These are phyloP conservation scores for Fusarium sp. DNA, from an alignment of 2,329 filamentous ascomycete species.

Conservation along the genomic window DNA sequence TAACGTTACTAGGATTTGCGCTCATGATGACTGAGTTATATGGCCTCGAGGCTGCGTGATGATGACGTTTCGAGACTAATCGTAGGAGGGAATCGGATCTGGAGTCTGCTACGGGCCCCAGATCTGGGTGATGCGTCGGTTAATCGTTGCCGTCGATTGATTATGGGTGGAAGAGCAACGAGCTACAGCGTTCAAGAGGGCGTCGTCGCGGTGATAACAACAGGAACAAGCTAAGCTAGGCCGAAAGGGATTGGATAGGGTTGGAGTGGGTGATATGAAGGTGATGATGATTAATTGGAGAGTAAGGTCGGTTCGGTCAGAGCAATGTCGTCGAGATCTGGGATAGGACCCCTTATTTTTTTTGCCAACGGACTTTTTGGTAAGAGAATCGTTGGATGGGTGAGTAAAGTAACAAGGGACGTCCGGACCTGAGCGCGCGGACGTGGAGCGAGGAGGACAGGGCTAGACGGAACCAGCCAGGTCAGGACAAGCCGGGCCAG, in stretches of 20 bases:
- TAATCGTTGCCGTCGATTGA: constrained; percentile 28
- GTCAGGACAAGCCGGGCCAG: background rate
- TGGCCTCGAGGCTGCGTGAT: constrained; percentile 12
- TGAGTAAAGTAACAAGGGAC: constrained; percentile 33
- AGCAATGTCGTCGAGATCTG: constrained; percentile 28
- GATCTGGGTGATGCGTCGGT: constrained; percentile 26
- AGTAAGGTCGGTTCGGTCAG: constrained; percentile 3
- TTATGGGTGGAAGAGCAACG: constrained; percentile 8
- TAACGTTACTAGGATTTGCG: constrained; percentile 62
- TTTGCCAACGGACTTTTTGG: constrained; percentile 28
- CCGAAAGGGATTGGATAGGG: background rate
- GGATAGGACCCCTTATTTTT: constrained; percentile 36
- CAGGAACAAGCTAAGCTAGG: constrained; percentile 7
- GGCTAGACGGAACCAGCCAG: constrained; percentile 6
- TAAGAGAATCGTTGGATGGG: constrained; percentile 31
- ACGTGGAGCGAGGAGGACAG: constrained; percentile 31
- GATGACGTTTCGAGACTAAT: constrained; percentile 17
- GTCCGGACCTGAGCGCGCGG: constrained; percentile 28
- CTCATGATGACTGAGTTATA: constrained; percentile 50
- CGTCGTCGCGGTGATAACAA: constrained; percentile 26
- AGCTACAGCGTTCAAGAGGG: constrained; percentile 21
- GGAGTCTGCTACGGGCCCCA: constrained; percentile 32
- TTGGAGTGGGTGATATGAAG: constrained; percentile 1
- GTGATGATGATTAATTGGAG: background rate
- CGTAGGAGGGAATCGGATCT: constrained; percentile 21